phyloP scores from a whole-genome alignment of 2,329 filamentous ascomycete genomes.

The Amphichorda felina region DNA sequence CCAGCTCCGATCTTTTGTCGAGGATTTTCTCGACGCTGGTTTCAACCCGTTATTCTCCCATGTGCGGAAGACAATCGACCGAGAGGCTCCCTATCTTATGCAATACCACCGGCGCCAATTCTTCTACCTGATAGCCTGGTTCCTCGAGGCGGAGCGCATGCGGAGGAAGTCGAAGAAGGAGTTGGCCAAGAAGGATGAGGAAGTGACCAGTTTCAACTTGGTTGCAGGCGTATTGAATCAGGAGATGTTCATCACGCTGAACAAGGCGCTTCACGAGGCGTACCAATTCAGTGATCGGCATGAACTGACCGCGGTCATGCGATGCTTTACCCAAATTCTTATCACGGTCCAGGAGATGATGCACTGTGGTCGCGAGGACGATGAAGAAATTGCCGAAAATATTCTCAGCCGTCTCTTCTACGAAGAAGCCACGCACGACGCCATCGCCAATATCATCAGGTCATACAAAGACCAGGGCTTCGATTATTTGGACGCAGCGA shows the following conservation, averaged over 20 bases:
- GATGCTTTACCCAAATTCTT: conserved; percentile 89
- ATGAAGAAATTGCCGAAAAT: conserved; percentile 96
- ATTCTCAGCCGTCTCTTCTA: conserved; percentile 97
- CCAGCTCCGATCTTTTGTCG: conserved; percentile 70
- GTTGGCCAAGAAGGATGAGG: conserved; percentile 30
- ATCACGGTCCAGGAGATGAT: conserved; percentile 90
- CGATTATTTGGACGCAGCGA: conserved; percentile 83
- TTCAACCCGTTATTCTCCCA: conserved; percentile 89
- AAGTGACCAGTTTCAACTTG: conserved; percentile 69
- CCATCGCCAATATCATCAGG: conserved; percentile 66
- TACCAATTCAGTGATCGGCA: conserved; percentile 79
- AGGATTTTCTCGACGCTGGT: conserved; percentile 86
- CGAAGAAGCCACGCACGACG: conserved; percentile 87
- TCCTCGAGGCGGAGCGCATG: conserved; percentile 71
- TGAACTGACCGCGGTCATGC: conserved; percentile 77
- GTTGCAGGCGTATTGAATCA: conserved; percentile 87
- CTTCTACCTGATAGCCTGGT: conserved; percentile 90
- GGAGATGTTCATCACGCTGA: conserved; percentile 85
- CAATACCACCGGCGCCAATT: conserved; percentile 72
- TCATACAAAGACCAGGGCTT: conserved; percentile 93
- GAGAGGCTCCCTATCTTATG: conserved; percentile 73
- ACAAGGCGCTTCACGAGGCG: conserved; percentile 66
- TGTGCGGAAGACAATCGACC: conserved; percentile 78
- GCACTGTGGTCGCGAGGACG: conserved; percentile 73
- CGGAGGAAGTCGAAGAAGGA: conserved; percentile 51